phyloP scores from a whole-genome alignment of 108 stramenopile genomes.

The Cyclotella choctawhatcheeana region DNA sequence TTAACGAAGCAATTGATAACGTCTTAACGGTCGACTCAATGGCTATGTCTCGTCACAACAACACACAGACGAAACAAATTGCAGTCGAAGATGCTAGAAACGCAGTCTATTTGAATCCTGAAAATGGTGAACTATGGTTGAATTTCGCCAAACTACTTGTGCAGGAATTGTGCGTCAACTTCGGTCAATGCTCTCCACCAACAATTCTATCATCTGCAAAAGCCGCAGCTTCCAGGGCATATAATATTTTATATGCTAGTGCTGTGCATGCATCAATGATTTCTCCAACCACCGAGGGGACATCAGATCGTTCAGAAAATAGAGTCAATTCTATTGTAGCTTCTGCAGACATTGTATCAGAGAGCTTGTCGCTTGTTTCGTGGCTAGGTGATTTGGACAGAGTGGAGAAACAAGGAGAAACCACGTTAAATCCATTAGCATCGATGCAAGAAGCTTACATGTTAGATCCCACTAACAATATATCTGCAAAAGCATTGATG shows the following conservation, averaged over 20 bases:
- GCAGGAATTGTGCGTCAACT: slow-evolving; percentile 1
- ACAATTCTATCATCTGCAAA: slow-evolving; percentile 27
- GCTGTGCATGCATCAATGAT: slow-evolving; percentile 34
- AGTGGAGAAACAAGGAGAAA: slow-evolving; percentile 12
- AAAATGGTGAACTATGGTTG: slow-evolving; percentile 48
- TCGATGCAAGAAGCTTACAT: slow-evolving; percentile 8
- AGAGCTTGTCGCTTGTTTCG: slow-evolving; percentile 36
- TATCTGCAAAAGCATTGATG: background rate
- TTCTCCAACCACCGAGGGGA: slow-evolving; percentile 23
- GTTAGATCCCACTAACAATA: background rate
- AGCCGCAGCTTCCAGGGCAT: slow-evolving; percentile 28
- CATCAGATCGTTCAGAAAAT: slow-evolving; percentile 36
- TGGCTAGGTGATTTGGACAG: slow-evolving; percentile 21
- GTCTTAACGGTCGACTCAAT: background rate
- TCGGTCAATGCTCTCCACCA: background rate
- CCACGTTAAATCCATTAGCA: background rate
- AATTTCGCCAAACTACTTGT: slow-evolving; percentile 31
- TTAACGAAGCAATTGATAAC: background rate
- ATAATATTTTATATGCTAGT: slow-evolving; percentile 24
- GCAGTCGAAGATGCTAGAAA: slow-evolving; percentile 12
- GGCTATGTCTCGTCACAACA: background rate
- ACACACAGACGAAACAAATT: background rate
- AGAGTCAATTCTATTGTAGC: slow-evolving; percentile 36
- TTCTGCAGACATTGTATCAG: slow-evolving; percentile 31
- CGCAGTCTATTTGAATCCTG: slow-evolving; percentile 37